phyloP scores from a whole-genome alignment of 495 filamentous ascomycete species.

The Tuber aestivum region DNA sequence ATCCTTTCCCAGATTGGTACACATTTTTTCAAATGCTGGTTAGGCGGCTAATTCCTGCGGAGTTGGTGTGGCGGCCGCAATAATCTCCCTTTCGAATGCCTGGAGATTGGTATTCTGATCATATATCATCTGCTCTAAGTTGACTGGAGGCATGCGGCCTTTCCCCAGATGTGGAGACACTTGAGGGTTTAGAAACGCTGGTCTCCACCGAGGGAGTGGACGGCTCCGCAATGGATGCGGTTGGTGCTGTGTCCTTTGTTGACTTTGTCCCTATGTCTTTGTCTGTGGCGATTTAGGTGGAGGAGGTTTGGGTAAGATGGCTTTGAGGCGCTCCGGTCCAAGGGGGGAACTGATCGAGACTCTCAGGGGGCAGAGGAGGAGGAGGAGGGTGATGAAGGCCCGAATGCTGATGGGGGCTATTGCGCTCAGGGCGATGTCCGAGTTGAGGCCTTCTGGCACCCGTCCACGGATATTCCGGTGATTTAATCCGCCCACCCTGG shows the following conservation, averaged over 20 bases:
- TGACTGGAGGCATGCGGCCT: neutral
- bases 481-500: neutral
- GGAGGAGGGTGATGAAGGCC: neutral
- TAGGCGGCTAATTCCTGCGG: slow-evolving; percentile 22
- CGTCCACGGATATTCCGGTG: slow-evolving; percentile 5
- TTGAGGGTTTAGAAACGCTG: neutral
- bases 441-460: neutral
- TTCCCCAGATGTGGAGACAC: neutral
- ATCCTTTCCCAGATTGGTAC: slow-evolving; percentile 33
- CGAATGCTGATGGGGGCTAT: neutral
- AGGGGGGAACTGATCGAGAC: slow-evolving; percentile 35
- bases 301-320: slow-evolving; percentile 5
- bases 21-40: slow-evolving; percentile 31
- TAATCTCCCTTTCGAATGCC: slow-evolving; percentile 28
- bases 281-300: slow-evolving; percentile 9
- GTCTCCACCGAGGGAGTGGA: neutral
- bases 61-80: slow-evolving; percentile 27
- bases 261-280: slow-evolving; percentile 17
- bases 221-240: slow-evolving; percentile 20
- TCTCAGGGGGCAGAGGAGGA: slow-evolving; percentile 4
- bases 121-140: slow-evolving; percentile 22
- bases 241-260: slow-evolving; percentile 31
- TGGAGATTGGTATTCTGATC: slow-evolving; percentile 30
- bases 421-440: neutral
- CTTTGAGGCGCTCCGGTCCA: slow-evolving; percentile 25